Evolutionary conservation across 2,329 filamentous ascomycete species (phyloP), one percentile per base, ranked within the genome.

Genomic region (Knoxdaviesia proteae): DNA sequence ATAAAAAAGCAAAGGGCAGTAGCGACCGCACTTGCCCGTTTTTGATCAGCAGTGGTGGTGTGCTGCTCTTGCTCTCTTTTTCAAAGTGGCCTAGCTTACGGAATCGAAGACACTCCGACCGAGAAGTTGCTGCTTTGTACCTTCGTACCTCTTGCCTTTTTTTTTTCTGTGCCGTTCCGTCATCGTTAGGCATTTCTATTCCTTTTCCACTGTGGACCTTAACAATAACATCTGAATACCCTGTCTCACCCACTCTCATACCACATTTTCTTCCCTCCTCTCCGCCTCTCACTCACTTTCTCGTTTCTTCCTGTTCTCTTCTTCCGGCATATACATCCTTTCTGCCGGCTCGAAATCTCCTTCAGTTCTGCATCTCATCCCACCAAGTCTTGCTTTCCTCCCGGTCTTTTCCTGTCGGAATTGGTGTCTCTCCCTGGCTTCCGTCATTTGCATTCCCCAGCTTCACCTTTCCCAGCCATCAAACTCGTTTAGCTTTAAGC

Each of bases 271-370:
- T 33, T 45, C 47, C 39, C 47, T 43, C 40, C 48, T 46, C 38
- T 43, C 48, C 41, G 52, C 45, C 42, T 51, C 47, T 36, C 51
- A 38, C 30, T 50, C 44, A 45, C 39, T 40, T 34, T 46, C 43
- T 43, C 46, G 47, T 47, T 49, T 47, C 45, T 48, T 44, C 46
- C 42, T 38, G 10, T 41, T 36, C 11, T 40, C 40, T 32, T 32
- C 29, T 29, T 20, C 36, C 10, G 35, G 37, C 6, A 42, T 42
- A 35, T 45, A 45, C 40, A 45, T 41, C 7, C 33, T 45, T 38
- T 39, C 44, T 42, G 44, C 39, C 7, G 30, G 35, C 39, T 34
- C 39, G 7, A 41, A 20, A 5, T n/a, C 35, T 38, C 42, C 38
- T 8, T 44, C 42, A 4, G 42, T 44, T 38, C 10, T 41, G 38